Evolutionary conservation across 257 asterid species (phyloP).

Genomic region (Gynochthodes officinalis): DNA sequence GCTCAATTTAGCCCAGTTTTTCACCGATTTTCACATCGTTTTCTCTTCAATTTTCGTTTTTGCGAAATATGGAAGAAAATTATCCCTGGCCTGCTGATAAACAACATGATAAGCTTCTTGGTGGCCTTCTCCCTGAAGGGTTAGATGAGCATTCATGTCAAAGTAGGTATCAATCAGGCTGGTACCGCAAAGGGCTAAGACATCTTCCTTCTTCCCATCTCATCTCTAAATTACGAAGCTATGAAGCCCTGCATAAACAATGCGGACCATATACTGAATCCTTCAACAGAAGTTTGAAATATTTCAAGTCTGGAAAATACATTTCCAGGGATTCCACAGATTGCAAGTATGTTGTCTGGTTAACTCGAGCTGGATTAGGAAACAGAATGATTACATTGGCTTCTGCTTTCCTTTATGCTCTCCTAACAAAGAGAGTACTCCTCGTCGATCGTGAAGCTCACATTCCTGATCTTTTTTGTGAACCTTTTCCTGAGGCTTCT

Average conservation of each 20-base stretch:
- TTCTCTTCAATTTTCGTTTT: too few species aligned
- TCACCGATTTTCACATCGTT: not conserved
- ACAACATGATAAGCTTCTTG: constrained; percentile 49
- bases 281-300: constrained; percentile 47
- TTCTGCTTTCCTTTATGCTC: constrained; percentile 78
- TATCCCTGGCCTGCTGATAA: constrained; percentile 28
- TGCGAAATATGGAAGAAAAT: constrained; percentile 23
- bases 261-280: constrained; percentile 67
- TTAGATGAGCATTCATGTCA: constrained; percentile 61
- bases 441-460: constrained; percentile 60
- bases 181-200: constrained; percentile 36
- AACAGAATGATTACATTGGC: constrained; percentile 65
- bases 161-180: constrained; percentile 62
- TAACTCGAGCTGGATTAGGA: constrained; percentile 63
- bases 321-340: constrained; percentile 26
- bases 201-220: constrained; percentile 55
- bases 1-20: too few species aligned
- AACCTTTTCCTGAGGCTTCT: constrained; percentile 76
- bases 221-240: constrained; percentile 56
- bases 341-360: constrained; percentile 72
- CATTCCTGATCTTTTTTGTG: constrained; percentile 77
- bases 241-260: constrained; percentile 66
- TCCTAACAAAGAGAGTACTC: constrained; percentile 68
- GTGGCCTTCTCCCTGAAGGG: constrained; percentile 61
- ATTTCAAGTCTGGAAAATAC: constrained; percentile 41